These are phyloP conservation scores for Ustilago tritici DNA, from an alignment of 1,284 basidiomycete genomes.

Conservation along the genomic window DNA sequence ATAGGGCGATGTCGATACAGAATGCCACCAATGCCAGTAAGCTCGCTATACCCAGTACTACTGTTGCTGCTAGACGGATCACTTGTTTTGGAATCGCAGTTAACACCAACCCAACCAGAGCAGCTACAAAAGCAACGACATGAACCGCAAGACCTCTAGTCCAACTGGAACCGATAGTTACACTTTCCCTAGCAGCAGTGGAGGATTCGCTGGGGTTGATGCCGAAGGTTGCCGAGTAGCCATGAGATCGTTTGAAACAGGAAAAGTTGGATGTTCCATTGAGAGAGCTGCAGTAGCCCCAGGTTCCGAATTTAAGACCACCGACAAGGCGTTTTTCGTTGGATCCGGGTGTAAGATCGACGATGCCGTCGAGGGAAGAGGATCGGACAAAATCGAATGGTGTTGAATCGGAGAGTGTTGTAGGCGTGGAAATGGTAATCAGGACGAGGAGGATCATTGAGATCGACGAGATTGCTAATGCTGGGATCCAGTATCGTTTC, in stretches of 20 bases:
- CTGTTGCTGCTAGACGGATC: conserved; percentile 20
- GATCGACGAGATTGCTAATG: conserved; percentile 18
- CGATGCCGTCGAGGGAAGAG: conserved; percentile 19
- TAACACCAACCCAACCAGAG: conserved; percentile 31
- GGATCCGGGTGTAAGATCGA: conserved; percentile 20
- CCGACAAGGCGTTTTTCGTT: conserved; percentile 28
- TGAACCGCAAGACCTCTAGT: conserved; percentile 50
- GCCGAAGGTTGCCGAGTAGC: conserved; percentile 38
- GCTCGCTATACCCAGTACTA: conserved; percentile 19
- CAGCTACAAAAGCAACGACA: conserved; percentile 42
- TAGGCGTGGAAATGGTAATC: conserved; percentile 46
- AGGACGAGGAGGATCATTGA: conserved; percentile 37
- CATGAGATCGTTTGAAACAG: conserved; percentile 45
- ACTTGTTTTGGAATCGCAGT: conserved; percentile 33
- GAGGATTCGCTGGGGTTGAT: conserved; percentile 19
- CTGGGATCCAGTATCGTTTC: conserved; percentile 26
- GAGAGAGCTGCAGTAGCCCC: conserved; percentile 49
- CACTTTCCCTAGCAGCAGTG: conserved; percentile 17
- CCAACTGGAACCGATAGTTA: conserved; percentile 40
- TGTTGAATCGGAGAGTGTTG: conserved; percentile 41
- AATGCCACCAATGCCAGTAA: conserved; percentile 34
- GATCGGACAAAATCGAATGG: conserved; percentile 46
- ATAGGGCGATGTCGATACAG: conserved; percentile 42
- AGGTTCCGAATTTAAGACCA: conserved; percentile 33
- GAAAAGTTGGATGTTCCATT: conserved; percentile 22